Evolutionary conservation across 352 stramenopile genomes (phyloP), one percentile per base, ranked within the genome.

Genomic region (Globisporangium radiosum): DNA sequence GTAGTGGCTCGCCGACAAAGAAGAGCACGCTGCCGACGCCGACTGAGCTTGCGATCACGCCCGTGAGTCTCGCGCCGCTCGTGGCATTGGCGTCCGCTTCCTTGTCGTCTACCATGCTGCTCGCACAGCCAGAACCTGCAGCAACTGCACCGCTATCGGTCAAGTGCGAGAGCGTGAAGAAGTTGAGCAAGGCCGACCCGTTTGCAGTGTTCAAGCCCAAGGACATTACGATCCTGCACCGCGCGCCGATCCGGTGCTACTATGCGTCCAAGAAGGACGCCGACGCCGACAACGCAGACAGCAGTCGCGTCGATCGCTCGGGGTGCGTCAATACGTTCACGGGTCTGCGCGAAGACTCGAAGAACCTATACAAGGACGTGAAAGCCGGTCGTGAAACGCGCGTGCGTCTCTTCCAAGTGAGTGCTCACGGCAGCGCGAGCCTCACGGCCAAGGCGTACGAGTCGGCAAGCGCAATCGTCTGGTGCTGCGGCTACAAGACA

Each of bases 251-350:
- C 17, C 74, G 82, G 15, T 91, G 86, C 45, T 95, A 86, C 60
- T 95, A 95, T 59, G 65, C 56, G 3, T 84, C 80, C 1, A 76
- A 78, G 52, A 90, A 90, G 57, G 83, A 95, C 37, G 88, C 88
- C 2, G 81, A 95, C 54, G 70, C 69, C 1, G 85, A 95, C 17
- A 71, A 75, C 38, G 85, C 73, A 0, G 73, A 83, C 48, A 72
- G 69, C 9, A 87, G 70, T 58, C 75, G 72, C 43, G 63, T 72
- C 0, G 80, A 94, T 48, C 75, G 81, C 7, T 75, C 68, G 0
- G 88, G 87, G 0, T 88, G 84, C 19, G 69, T 95, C 40, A 91
- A 95, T 63, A 90, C 85, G 10, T 96, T 96, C 60, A 91, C 77
- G 0, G 88, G 88, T 0, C 59, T 96, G 7, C 76, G 87, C 3